Conservation (phyloP, 2,329 filamentous ascomycete genomes). For the Aspergillus novofumigatus region DNA sequence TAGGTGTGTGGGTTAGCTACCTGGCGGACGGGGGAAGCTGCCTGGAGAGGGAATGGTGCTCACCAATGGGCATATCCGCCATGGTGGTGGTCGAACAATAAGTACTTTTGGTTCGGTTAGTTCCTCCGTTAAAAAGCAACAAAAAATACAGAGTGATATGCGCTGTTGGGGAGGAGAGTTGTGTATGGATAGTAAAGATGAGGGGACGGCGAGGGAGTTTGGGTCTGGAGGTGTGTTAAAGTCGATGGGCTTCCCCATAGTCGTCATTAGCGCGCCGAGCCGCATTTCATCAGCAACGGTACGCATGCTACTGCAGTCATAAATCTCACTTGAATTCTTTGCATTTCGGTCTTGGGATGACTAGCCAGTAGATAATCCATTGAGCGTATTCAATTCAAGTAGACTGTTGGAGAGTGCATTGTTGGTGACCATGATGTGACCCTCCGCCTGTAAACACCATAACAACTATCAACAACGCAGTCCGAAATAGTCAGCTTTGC, state of each 20-base stretch:
- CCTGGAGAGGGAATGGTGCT: constrained; percentile 18
- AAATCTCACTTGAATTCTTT: background rate
- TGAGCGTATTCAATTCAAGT: background rate
- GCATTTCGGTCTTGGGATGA: background rate
- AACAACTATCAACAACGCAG: background rate
- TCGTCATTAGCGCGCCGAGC: background rate
- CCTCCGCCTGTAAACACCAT: background rate
- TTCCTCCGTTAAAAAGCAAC: constrained; percentile 1
- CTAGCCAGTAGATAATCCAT: background rate
- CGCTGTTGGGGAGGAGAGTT: background rate
- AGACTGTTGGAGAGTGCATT: background rate
- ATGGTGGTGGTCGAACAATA: constrained; percentile 26
- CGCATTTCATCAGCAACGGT: background rate
- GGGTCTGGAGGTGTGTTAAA: background rate
- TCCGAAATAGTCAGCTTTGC: background rate
- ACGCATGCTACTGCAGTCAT: background rate
- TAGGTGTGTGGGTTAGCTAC: constrained; percentile 42
- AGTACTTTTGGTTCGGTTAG: constrained; percentile 6
- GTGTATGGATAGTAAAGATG: background rate
- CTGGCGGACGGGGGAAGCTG: constrained; percentile 16
- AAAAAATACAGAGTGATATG: constrained; percentile 3
- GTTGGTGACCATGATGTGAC: background rate
- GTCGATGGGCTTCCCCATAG: background rate
- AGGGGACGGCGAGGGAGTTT: constrained; percentile 1
- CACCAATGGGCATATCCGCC: constrained; percentile 50